phyloP scores from a whole-genome alignment of 176 grass and related monocot species.

The Aegilops bicornis region DNA sequence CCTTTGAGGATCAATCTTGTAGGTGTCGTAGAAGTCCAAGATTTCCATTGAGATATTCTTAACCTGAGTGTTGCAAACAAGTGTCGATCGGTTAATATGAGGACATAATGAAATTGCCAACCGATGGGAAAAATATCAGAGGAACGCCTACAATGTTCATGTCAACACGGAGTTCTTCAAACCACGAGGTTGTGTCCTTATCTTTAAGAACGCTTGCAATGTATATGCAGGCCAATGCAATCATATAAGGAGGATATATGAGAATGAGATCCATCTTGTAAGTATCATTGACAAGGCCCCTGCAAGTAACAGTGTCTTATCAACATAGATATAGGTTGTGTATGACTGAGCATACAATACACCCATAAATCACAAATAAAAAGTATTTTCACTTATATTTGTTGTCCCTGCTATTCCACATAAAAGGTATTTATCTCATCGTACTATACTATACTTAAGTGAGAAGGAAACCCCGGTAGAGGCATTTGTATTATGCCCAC shows the following conservation, averaged over 20 bases:
- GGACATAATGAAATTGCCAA: neutral
- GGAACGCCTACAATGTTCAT: conserved; percentile 68
- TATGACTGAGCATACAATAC: no score
- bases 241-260: conserved; percentile 89
- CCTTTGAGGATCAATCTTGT: conserved; percentile 61
- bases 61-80: conserved; percentile 40
- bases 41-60: conserved; percentile 91
- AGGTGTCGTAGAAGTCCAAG: conserved; percentile 82
- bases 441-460: neutral
- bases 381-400: neutral
- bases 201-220: conserved; percentile 79
- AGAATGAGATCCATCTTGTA: conserved; percentile 97
- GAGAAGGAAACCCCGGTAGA: no score
- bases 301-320: conserved; percentile 23
- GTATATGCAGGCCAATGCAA: conserved; percentile 90
- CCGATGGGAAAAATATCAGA: neutral
- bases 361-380: neutral
- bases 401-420: neutral
- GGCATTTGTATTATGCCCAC: no score
- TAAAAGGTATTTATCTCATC: neutral
- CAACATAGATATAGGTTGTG: no score
- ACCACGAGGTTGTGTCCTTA: conserved; percentile 78
- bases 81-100: neutral
- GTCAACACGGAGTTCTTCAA: conserved; percentile 84
- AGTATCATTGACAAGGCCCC: conserved; percentile 93